Conservation (phyloP, 2,329 filamentous ascomycete genomes). For the Graphilbum sp. region DNA sequence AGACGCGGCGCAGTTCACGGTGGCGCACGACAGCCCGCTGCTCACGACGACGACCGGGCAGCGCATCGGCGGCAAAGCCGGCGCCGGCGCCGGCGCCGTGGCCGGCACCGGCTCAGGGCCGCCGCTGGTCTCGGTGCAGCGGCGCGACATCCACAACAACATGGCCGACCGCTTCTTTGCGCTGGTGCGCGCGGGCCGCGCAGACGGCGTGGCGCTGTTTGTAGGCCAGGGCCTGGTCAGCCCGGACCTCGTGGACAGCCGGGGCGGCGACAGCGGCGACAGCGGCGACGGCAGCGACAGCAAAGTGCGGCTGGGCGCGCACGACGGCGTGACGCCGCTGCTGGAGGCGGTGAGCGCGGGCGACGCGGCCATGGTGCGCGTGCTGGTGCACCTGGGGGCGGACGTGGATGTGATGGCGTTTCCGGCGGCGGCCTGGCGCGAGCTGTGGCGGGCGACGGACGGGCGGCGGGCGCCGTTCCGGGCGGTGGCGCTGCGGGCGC, state of each 20-base stretch:
- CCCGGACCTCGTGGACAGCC: constrained; percentile 17
- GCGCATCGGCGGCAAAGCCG: too few relatives aligned
- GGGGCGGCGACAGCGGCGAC: not conserved
- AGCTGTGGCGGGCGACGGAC: not conserved
- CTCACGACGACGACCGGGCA: too few relatives aligned
- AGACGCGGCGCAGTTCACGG: too few relatives aligned
- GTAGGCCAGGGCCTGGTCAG: constrained; percentile 20
- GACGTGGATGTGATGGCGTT: constrained; percentile 14
- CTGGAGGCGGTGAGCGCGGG: constrained; percentile 18
- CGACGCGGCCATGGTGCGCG: constrained; percentile 17
- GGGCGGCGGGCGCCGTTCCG: not conserved
- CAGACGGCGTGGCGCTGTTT: constrained; percentile 15
- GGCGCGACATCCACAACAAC: constrained; percentile 1
- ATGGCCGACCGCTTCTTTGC: constrained; percentile 4
- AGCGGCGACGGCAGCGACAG: not conserved
- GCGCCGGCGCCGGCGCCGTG: too few relatives aligned
- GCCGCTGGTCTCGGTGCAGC: not conserved
- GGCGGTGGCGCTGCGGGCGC: constrained; percentile 10
- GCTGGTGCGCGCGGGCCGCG: constrained; percentile 7
- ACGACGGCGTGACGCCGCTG: constrained; percentile 17
- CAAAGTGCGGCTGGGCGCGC: not conserved
- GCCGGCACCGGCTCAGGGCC: too few relatives aligned
- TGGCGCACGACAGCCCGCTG: too few relatives aligned
- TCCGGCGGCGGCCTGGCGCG: constrained; percentile 1
- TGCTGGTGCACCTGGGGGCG: constrained; percentile 19